Evolutionary conservation across 805 yeast species (phyloP), one percentile per base, ranked within the genome.

Genomic region (Wickerhamiella australiensis): DNA sequence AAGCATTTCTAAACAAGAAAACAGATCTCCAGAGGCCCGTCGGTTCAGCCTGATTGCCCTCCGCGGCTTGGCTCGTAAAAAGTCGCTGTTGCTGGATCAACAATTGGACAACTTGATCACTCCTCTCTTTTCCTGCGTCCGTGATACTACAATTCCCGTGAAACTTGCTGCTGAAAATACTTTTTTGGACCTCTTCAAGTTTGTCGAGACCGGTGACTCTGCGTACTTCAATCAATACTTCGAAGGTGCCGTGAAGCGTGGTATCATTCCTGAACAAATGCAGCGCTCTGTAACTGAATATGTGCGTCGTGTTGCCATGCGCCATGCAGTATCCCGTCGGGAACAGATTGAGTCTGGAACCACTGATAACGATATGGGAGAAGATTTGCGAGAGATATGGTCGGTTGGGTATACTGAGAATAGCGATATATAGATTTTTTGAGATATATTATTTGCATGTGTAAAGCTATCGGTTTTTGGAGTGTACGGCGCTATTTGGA

Each of bases 81-180:
- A 80, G 52, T 75, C 70, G 54, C 65, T 61, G 7, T 63, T 76
- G 21, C 67, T 85, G 45, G 66, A 67, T 50, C 79, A 82, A 11
- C 69, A 72, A 57, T 67, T 76, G 54, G 78, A 79, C 56, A 53
- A 65, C 0, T 58, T 90, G 47, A 85, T 75, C 3, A 85, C 92
- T 12, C 71, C 85, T 11, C 79, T 87, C 1, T 90, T 90, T 63
- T 69, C 81, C 0, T 80, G 92, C 62, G 81, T 90, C 37, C 74
- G 98, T 56, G 96, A 88, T 60, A 73, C 80, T n/a, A 71, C 85
- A 44, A 85, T 90, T 59, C 96, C 98, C 3, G 80, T 90, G 57
- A 88, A 87, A 60, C 72, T 90, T 54, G 96, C 96, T 1, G 95
- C 95, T 6, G 98, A 90, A 64, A 85, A 85, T 68, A 87, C 94